These are phyloP conservation scores for Pyrenopolyporus hunteri DNA, from an alignment of 495 filamentous ascomycete genomes.

Conservation along the genomic window DNA sequence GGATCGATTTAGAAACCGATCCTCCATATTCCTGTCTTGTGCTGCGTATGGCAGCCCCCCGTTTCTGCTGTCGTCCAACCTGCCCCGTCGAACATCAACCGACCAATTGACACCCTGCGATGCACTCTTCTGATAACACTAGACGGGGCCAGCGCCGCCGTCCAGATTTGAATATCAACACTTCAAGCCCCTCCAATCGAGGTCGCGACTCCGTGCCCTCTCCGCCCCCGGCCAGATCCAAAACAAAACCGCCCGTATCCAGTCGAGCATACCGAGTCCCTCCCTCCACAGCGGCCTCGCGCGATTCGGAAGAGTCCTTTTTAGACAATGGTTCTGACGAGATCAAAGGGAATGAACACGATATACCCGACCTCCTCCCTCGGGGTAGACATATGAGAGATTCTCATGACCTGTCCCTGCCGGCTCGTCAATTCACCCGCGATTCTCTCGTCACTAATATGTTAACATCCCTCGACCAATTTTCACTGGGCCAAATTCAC, in stretches of 20 bases:
- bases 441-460: conserved; percentile 93
- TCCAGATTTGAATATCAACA: conserved; percentile 43
- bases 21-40: conserved; percentile 16
- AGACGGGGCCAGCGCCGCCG: conserved; percentile 39
- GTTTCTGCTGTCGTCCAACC: conserved; percentile 33
- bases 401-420: conserved; percentile 86
- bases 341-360: conserved; percentile 36
- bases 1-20: conserved; percentile 3
- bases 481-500: conserved; percentile 62
- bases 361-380: conserved; percentile 43
- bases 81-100: conserved; percentile 15
- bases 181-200: conserved; percentile 21
- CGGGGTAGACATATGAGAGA: conserved; percentile 57
- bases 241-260: conserved; percentile 41
- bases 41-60: conserved; percentile 39
- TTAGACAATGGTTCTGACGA: conserved; percentile 35
- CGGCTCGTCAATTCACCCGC: conserved; percentile 73
- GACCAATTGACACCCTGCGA: conserved; percentile 29
- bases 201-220: conserved; percentile 35
- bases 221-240: conserved; percentile 32
- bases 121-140: conserved; percentile 44
- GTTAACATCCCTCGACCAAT: conserved; percentile 85
- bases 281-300: conserved; percentile 22
- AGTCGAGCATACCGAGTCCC: conserved; percentile 37
- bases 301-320: conserved; percentile 40